Conservation (phyloP, 257 asterid genomes). For the Rubia yunnanensis region DNA sequence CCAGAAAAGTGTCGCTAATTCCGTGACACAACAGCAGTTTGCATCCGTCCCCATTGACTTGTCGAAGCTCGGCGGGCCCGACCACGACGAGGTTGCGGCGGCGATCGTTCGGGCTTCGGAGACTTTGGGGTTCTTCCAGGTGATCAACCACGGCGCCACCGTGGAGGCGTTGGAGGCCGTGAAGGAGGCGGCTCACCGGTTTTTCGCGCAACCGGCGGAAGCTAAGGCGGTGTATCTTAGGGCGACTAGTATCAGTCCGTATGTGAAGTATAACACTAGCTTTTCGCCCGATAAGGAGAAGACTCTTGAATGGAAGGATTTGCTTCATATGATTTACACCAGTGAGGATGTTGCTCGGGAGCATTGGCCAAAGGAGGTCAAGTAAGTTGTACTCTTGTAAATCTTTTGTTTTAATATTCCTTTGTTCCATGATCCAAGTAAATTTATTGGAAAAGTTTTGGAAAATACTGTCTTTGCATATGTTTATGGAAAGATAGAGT, state of each 20-base stretch:
- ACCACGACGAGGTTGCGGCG: conserved; percentile 1
- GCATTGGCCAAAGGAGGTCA: conserved; percentile 1
- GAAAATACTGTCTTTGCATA: too few species aligned
- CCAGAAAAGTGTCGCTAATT: neutral
- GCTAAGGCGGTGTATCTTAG: conserved; percentile 25
- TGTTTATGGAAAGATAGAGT: too few species aligned
- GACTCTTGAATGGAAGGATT: conserved; percentile 34
- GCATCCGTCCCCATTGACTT: conserved; percentile 9
- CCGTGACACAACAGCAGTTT: neutral
- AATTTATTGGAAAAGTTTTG: too few species aligned
- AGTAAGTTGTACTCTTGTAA: neutral
- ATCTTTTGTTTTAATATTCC: neutral
- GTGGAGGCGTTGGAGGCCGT: conserved; percentile 16
- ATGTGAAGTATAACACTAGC: conserved; percentile 24
- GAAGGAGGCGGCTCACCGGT: conserved; percentile 18
- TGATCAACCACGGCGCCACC: conserved; percentile 19
- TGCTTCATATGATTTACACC: conserved; percentile 25
- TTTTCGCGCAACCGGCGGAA: conserved; percentile 19
- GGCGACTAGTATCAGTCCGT: conserved; percentile 21
- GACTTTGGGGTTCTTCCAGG: conserved; percentile 4
- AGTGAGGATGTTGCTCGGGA: conserved; percentile 1
- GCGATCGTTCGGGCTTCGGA: conserved; percentile 3
- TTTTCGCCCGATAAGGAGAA: conserved; percentile 29
- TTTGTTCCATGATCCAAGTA: too few species aligned
- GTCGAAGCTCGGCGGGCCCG: conserved; percentile 4